These are phyloP conservation scores for Thelephora aurantiotincta DNA, from an alignment of 768 basidiomycete species.

Conservation along the genomic window DNA sequence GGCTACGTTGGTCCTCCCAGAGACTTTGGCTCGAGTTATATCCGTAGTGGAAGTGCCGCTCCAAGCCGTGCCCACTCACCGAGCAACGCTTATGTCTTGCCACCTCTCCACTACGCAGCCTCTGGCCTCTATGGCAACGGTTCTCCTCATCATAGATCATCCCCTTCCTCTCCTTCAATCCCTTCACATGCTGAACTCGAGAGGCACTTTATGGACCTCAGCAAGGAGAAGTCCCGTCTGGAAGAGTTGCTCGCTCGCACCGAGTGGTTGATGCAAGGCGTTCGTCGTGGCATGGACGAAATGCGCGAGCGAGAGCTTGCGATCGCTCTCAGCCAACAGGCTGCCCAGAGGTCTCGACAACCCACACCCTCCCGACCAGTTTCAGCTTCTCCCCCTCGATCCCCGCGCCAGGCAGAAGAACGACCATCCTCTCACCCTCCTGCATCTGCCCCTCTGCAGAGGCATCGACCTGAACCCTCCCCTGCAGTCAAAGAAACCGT, in stretches of 20 bases:
- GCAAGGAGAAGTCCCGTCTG: conserved; percentile 45
- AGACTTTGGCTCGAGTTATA: conserved; percentile 30
- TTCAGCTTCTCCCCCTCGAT: background rate
- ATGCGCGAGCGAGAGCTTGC: conserved; percentile 31
- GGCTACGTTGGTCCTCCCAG: background rate
- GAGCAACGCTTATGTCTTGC: conserved; percentile 26
- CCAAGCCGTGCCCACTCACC: conserved; percentile 68
- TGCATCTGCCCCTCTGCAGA: conserved; percentile 12
- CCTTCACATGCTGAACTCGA: conserved; percentile 51
- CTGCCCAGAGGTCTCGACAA: background rate
- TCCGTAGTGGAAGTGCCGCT: conserved; percentile 36
- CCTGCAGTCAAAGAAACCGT: conserved; percentile 12
- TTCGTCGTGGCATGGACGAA: conserved; percentile 68
- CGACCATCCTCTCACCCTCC: too few relatives aligned
- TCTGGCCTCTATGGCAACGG: conserved; percentile 6
- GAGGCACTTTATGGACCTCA: conserved; percentile 53
- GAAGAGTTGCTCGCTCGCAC: conserved; percentile 69
- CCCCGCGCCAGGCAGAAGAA: too few relatives aligned
- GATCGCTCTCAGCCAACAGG: background rate
- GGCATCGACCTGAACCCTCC: conserved; percentile 8
- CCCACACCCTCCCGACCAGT: background rate
- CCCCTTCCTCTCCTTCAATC: conserved; percentile 21
- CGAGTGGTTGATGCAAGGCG: conserved; percentile 53
- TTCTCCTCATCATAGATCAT: conserved; percentile 31
- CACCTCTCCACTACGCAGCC: conserved; percentile 16